Percentiles rank a stretch among this genome's conserved stretches.
Evolutionary conservation across 176 grass and related monocot species (phyloP).

Genomic region (Ensete ventricosum): DNA sequence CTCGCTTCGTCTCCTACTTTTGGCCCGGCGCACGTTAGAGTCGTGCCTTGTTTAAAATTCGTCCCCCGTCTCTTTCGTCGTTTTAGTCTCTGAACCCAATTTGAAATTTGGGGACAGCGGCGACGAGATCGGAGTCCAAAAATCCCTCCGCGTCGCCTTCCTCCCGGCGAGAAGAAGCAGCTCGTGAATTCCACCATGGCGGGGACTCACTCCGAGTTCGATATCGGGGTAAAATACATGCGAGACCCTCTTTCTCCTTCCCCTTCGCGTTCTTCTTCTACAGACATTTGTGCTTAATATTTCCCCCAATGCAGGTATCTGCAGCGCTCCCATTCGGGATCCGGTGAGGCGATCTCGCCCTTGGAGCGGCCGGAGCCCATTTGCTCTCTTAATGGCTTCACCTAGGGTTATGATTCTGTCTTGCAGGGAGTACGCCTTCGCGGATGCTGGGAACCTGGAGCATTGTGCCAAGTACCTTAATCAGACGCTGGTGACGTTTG

Average conservation of each 20-base stretch:
- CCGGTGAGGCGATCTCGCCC: conserved; percentile 31
- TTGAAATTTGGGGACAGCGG: too few species aligned
- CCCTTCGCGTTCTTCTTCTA: conserved; percentile 17
- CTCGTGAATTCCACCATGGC: not conserved
- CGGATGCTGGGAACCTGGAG: conserved; percentile 72
- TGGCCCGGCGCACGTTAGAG: too few species aligned
- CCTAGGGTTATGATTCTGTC: conserved; percentile 26
- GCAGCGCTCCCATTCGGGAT: conserved; percentile 39
- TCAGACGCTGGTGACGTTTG: conserved; percentile 97
- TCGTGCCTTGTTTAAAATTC: too few species aligned
- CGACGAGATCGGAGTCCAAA: not conserved
- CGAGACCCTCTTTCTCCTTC: conserved; percentile 27
- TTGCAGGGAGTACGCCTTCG: conserved; percentile 56
- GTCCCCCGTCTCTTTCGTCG: too few species aligned
- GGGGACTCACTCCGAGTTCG: conserved; percentile 8
- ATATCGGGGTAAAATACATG: conserved; percentile 31
- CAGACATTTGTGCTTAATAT: not conserved
- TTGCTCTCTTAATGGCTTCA: not conserved
- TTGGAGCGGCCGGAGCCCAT: not conserved
- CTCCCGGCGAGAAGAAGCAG: not conserved
- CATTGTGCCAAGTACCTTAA: conserved; percentile 92
- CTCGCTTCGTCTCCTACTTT: too few species aligned
- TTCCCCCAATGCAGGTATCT: conserved; percentile 56
- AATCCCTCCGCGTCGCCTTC: not conserved
- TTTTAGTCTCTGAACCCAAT: too few species aligned